Percentiles rank a stretch among this genome's conserved stretches.
phyloP scores from a whole-genome alignment of 495 filamentous ascomycete species.

The Poronia punctata region DNA sequence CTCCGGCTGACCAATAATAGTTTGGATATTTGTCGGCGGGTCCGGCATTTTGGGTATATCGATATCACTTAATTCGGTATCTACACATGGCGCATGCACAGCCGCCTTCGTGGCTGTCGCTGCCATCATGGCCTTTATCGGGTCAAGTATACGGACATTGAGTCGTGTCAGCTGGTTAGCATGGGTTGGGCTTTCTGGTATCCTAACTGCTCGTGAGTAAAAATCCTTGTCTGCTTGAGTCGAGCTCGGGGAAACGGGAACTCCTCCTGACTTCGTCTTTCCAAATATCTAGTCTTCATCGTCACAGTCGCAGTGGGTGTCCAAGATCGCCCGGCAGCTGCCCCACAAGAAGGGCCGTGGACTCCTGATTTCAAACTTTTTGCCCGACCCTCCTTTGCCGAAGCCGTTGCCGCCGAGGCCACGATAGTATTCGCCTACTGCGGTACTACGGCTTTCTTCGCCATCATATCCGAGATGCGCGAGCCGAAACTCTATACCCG shows the following conservation, averaged over 20 bases:
- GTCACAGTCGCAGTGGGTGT: conserved; percentile 40
- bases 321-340: conserved; percentile 33
- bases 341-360: conserved; percentile 30
- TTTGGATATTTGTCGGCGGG: conserved; percentile 38
- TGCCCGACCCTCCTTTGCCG: conserved; percentile 30
- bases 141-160: conserved; percentile 42
- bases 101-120: conserved; percentile 32
- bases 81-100: conserved; percentile 38
- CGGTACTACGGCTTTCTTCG: conserved; percentile 9
- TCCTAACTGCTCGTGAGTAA: conserved; percentile 23
- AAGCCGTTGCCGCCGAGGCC: conserved; percentile 33
- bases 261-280: neutral
- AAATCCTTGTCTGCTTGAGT: neutral
- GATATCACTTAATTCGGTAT: conserved; percentile 42
- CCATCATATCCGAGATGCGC: conserved; percentile 17
- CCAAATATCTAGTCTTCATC: conserved; percentile 36
- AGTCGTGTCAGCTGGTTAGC: conserved; percentile 40
- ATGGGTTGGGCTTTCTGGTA: conserved; percentile 37
- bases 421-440: conserved; percentile 26
- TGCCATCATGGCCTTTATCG: conserved; percentile 31
- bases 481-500: conserved; percentile 19
- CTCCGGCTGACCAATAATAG: conserved; percentile 19
- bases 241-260: neutral
- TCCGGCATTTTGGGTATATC: conserved; percentile 46
- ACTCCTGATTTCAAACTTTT: conserved; percentile 29